Evolutionary conservation across 768 basidiomycete genomes (phyloP).

Genomic region (Favolaschia claudopus): DNA sequence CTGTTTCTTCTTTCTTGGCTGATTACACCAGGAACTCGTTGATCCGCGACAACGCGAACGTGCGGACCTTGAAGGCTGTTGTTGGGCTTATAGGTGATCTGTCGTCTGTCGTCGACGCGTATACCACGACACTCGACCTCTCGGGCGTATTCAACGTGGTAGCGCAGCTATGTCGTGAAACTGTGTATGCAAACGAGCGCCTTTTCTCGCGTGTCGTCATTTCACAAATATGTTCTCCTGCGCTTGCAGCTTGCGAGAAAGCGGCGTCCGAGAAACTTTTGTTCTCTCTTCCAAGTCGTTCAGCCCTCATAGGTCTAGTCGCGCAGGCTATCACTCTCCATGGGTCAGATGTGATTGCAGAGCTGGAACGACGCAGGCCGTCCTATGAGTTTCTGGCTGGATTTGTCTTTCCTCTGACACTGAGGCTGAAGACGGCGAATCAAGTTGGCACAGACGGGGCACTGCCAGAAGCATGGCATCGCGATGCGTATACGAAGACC

Average conservation of each 20-base stretch:
- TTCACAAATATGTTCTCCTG: slow-evolving; percentile 52
- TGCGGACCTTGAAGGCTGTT: slow-evolving; percentile 55
- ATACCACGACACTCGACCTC: slow-evolving; percentile 61
- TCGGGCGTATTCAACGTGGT: slow-evolving; percentile 64
- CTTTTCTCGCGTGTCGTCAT: slow-evolving; percentile 57
- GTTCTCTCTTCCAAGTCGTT: slow-evolving; percentile 48
- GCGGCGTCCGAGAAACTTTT: slow-evolving; percentile 52
- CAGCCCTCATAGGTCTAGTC: slow-evolving; percentile 48
- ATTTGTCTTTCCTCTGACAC: slow-evolving; percentile 66
- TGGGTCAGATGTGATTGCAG: slow-evolving; percentile 59
- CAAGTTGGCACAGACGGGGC: slow-evolving; percentile 51
- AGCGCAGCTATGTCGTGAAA: slow-evolving; percentile 49
- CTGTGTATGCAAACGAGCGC: slow-evolving; percentile 59
- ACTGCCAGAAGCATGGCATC: slow-evolving; percentile 54
- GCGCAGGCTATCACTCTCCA: slow-evolving; percentile 56
- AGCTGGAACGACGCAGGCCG: slow-evolving; percentile 62
- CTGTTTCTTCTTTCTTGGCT: slow-evolving; percentile 59
- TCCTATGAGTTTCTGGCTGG: slow-evolving; percentile 70
- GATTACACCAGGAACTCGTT: slow-evolving; percentile 60
- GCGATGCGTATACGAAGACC: slow-evolving; percentile 51
- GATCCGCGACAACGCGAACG: slow-evolving; percentile 49
- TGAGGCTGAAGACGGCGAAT: slow-evolving; percentile 59
- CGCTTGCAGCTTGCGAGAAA: slow-evolving; percentile 54
- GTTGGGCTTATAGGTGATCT: slow-evolving; percentile 62
- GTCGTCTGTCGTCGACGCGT: slow-evolving; percentile 60